Percentiles rank a stretch among this genome's conserved stretches.
These are phyloP conservation scores for Cyclotella atomus DNA, from an alignment of 108 stramenopile species.

Conservation along the genomic window DNA sequence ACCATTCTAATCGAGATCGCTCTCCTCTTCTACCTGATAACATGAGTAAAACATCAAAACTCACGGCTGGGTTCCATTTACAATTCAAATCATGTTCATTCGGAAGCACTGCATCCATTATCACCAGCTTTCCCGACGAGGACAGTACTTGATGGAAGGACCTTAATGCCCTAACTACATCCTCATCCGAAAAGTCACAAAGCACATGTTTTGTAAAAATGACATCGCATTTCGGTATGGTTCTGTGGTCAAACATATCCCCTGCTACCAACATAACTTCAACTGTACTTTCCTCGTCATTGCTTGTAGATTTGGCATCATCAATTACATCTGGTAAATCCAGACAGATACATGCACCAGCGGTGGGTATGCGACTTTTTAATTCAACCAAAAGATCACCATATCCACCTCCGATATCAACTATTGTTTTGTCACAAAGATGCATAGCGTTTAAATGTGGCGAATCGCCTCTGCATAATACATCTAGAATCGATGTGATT, in stretches of 20 bases:
- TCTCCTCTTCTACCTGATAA: slow-evolving; percentile 39
- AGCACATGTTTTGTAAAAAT: slow-evolving; percentile 51
- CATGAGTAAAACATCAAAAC: slow-evolving; percentile 49
- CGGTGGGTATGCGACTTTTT: slow-evolving; percentile 16
- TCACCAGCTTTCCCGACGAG: slow-evolving; percentile 36
- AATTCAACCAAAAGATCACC: slow-evolving; percentile 39
- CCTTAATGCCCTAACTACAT: slow-evolving; percentile 35
- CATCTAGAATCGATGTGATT: slow-evolving; percentile 35
- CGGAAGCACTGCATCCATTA: slow-evolving; percentile 48
- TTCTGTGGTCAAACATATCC: slow-evolving; percentile 46
- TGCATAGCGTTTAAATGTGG: slow-evolving; percentile 21
- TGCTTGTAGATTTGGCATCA: slow-evolving; percentile 23
- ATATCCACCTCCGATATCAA: slow-evolving; percentile 50
- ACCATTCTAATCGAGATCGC: slow-evolving; percentile 43
- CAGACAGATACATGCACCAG: slow-evolving; percentile 40
- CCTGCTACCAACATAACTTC: slow-evolving; percentile 32
- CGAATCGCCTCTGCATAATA: slow-evolving; percentile 9
- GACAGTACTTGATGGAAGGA: slow-evolving; percentile 32
- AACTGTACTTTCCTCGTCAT: neutral
- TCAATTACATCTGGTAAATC: slow-evolving; percentile 46
- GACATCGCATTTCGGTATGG: slow-evolving; percentile 47
- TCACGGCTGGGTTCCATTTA: slow-evolving; percentile 44
- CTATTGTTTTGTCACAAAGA: slow-evolving; percentile 35
- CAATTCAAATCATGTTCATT: slow-evolving; percentile 40
- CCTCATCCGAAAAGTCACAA: slow-evolving; percentile 49